Evolutionary conservation across 208 protist species (phyloP), one percentile per base, ranked within the genome.

Genomic region (Wallacemonas collosoma): DNA sequence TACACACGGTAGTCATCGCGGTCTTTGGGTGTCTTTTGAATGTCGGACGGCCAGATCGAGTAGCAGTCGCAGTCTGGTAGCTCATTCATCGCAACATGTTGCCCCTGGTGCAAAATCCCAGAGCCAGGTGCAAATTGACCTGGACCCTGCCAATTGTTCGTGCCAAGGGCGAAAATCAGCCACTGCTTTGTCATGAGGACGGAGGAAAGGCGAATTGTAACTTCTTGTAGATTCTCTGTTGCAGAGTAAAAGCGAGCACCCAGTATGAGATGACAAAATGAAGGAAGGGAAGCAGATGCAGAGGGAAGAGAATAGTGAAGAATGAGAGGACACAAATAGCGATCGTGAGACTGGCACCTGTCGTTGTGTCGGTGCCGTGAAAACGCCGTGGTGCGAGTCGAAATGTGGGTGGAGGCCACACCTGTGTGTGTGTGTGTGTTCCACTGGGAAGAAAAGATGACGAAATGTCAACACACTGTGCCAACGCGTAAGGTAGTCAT

Each of bases 21-120:
- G 60, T 88, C 83, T 11, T 58, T 83, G 0, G 83, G 83, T 2
- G 83, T 86, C 66, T 91, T 90, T 48, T 83, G 73, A 43, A 90
- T 78, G 57, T 89, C 81, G 51, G 85, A 91, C 9, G 88, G 88
- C 86, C 88, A 93, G 38, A 93, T 86, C 2, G 85, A 91, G 68
- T 89, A 93, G 71, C 88, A 93, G 44, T 82, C 26, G 44, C 65
- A 69, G 56, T 78, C 82, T 0, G 77, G 69, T 40, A 93, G 62
- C 11, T 71, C 68, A 58, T 91, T 90, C 83, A 93, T 77, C 5
- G 83, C 80, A 53, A 88, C 58, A 67, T 93, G 88, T 57, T 90
- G 88, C 8, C 88, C 88, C 56, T 90, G 78, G 61, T 93, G 88
- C n/a, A 93, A 74, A 70, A 93, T 93, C 39, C 88, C 88, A 45